These are phyloP conservation scores for Cryptosporidium meleagridis DNA, from an alignment of 169 alveolate genomes.

Conservation along the genomic window DNA sequence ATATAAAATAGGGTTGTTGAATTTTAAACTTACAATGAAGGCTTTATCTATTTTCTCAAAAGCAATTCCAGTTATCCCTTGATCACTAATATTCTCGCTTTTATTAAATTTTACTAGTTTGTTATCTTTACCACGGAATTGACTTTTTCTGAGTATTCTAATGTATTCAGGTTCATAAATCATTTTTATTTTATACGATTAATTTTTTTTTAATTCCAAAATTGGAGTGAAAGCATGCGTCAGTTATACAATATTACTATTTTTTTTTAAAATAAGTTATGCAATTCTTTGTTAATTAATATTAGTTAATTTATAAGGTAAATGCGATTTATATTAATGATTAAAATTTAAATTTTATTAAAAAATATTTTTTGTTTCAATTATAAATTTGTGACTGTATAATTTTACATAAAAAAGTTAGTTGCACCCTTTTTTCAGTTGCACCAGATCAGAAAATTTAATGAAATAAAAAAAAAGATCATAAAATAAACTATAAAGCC, in stretches of 20 bases:
- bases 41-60: conserved; percentile 16
- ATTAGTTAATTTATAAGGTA: neutral
- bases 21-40: conserved; percentile 38
- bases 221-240: neutral
- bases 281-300: neutral
- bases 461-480: neutral
- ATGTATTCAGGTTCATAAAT: conserved; percentile 49
- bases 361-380: neutral
- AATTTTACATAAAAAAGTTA: neutral
- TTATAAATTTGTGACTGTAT: too few relatives aligned
- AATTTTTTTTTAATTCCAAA: neutral
- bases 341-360: neutral
- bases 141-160: conserved; percentile 9
- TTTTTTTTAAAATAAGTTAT: too few relatives aligned
- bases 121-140: conserved; percentile 10
- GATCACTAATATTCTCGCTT: neutral
- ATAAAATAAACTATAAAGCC: neutral
- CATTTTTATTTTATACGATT: neutral
- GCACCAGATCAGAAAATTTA: neutral
- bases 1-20: neutral
- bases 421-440: conserved; percentile 1
- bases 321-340: neutral
- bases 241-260: too few relatives aligned
- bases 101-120: neutral
- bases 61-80: neutral